A percentile compares a stretch with the other conserved stretches of the same genome.
Evolutionary conservation across 352 stramenopile species (phyloP).

Genomic region (Phytophthora sp.): DNA sequence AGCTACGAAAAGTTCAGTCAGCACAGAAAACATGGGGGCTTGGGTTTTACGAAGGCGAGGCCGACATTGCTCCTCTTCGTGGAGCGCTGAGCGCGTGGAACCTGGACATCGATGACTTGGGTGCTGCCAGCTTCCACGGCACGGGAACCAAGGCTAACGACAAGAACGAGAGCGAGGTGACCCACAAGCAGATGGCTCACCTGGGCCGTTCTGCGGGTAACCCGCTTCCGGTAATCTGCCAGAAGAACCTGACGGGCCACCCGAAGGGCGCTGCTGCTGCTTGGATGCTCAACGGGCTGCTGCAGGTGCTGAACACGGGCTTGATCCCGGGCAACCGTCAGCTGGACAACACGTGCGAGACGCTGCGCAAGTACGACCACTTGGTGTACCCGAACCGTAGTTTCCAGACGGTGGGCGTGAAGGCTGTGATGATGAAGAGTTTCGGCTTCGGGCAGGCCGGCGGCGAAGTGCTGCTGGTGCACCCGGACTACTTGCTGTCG

Average conservation of each 20-base stretch:
- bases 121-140: slow-evolving; percentile 81
- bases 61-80: slow-evolving; percentile 72
- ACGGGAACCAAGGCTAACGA: slow-evolving; percentile 87
- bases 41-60: slow-evolving; percentile 57
- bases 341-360: slow-evolving; percentile 78
- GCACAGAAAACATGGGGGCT: slow-evolving; percentile 69
- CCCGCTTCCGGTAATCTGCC: slow-evolving; percentile 72
- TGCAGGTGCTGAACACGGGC: slow-evolving; percentile 80
- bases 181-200: slow-evolving; percentile 82
- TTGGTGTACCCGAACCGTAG: slow-evolving; percentile 83
- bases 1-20: slow-evolving; percentile 60
- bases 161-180: slow-evolving; percentile 88
- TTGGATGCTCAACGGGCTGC: slow-evolving; percentile 84
- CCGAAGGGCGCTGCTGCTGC: slow-evolving; percentile 81
- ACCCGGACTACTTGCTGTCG: slow-evolving; percentile 76
- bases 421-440: slow-evolving; percentile 82
- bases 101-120: slow-evolving; percentile 75
- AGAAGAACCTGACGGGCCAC: slow-evolving; percentile 86
- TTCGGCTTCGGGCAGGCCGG: slow-evolving; percentile 85
- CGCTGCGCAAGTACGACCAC: slow-evolving; percentile 74
- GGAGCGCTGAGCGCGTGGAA: slow-evolving; percentile 78
- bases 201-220: slow-evolving; percentile 77
- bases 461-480: slow-evolving; percentile 75
- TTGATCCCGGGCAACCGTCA: slow-evolving; percentile 84
- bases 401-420: slow-evolving; percentile 79